Conservation (phyloP, 2,329 filamentous ascomycete species). For the Xylogone sp. region DNA sequence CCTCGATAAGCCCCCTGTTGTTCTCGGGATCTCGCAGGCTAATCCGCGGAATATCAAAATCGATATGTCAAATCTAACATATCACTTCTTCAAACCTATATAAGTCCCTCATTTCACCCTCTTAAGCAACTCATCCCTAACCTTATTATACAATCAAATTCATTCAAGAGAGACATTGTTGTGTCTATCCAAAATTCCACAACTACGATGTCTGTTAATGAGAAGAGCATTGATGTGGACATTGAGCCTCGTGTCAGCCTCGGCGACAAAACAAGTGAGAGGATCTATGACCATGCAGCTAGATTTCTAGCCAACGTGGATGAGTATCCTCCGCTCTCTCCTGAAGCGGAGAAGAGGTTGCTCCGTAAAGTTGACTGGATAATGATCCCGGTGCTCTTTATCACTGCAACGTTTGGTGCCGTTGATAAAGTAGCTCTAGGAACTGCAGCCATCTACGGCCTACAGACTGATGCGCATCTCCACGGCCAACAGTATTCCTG, state of each 20-base stretch:
- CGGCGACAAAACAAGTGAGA: neutral
- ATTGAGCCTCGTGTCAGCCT: neutral
- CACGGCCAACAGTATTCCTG: conserved; percentile 28
- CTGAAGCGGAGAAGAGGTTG: conserved; percentile 5
- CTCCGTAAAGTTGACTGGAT: conserved; percentile 10
- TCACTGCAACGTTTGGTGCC: conserved; percentile 26
- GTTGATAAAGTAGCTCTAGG: conserved; percentile 30
- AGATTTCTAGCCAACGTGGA: neutral
- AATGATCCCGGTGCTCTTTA: conserved; percentile 16
- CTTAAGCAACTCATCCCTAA: neutral
- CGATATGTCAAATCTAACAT: neutral
- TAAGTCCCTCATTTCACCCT: neutral
- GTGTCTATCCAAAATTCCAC: neutral
- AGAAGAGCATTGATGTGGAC: neutral
- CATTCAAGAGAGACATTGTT: neutral
- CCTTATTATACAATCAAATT: neutral
- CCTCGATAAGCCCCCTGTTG: neutral
- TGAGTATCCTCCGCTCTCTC: neutral
- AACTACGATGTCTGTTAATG: neutral
- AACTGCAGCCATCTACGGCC: conserved; percentile 32
- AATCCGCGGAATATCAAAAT: neutral
- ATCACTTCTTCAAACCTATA: neutral
- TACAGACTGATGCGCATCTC: conserved; percentile 26
- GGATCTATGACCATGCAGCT: neutral
- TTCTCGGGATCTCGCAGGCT: neutral